Evolutionary conservation across 225 moss, liverwort and hornwort genomes (phyloP), one percentile per base, ranked within the genome.

Genomic region (Sphagnum tenellum): DNA sequence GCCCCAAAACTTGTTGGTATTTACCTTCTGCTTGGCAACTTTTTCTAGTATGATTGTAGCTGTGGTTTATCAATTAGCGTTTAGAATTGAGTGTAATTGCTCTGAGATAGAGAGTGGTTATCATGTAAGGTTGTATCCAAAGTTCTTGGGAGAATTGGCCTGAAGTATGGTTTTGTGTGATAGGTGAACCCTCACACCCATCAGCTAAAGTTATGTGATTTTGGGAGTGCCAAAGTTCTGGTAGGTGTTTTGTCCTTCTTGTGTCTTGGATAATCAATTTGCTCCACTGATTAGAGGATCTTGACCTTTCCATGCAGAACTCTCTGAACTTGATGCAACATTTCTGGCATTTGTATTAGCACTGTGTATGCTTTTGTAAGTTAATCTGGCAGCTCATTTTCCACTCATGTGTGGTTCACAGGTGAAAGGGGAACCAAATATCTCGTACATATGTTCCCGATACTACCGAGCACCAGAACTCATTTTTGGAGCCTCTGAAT

Each of bases 111-210:
- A 13, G 10, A 58, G 29, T 13, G 8, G 3, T 13, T 11, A 8
- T 9, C 0, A 2, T 45, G 52, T 6, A 52, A 52, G 52, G 9
- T 52, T 56, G 2, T 2, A 48, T 4, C 6, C 7, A 44, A 8
- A 5, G 11, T 5, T 9, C 54, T 44, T 9, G 47, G 8, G 13
- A 7, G 6, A 29, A 29, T 44, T 7, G 8, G 44, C 47, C 47
- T 5, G 12, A 7, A 7, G 5, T 46, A 47, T 13, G 14, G 0
- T n/a, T 1, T 49, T 60, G 13, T 49, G 53, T 8, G 71, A 5
- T 84, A 98, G 90, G 98, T 98, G 72, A 86, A 86, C 61, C 81
- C 85, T 62, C 81, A 86, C 73, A 86, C 85, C 3, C 85, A 86
- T 69, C 79, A 86, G 75, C 71, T 82, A 63, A 85, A 85, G 60